These are phyloP conservation scores for Lonicera japonica DNA, from an alignment of 129 eudicot species.

Conservation along the genomic window DNA sequence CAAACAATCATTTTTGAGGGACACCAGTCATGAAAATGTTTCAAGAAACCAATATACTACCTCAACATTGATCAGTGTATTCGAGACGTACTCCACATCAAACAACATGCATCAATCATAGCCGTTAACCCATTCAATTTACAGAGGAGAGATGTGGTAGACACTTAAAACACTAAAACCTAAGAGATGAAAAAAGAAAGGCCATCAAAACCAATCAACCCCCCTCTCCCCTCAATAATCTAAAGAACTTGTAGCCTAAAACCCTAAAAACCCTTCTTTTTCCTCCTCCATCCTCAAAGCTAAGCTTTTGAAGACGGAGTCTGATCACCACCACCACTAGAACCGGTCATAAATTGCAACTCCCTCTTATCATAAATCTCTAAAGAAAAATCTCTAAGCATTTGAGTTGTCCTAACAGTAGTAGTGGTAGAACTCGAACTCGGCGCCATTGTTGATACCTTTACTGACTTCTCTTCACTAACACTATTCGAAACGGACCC, in stretches of 20 bases:
- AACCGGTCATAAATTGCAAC: constrained; percentile 68
- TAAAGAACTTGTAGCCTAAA: constrained; percentile 11
- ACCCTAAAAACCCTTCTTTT: constrained; percentile 23
- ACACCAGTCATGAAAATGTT: too few species aligned
- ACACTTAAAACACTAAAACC: too few species aligned
- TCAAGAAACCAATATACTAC: too few species aligned
- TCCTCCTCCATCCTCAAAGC: background rate
- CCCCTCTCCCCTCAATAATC: background rate
- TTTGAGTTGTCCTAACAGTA: constrained; percentile 17
- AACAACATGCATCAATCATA: too few species aligned
- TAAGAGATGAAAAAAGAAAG: background rate
- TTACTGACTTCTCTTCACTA: constrained; percentile 13
- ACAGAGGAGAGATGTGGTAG: too few species aligned
- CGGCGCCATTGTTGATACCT: constrained; percentile 32
- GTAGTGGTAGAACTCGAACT: constrained; percentile 29
- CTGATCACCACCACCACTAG: constrained; percentile 20
- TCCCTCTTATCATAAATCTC: constrained; percentile 61
- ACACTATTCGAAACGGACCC: constrained; percentile 17
- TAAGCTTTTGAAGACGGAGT: constrained; percentile 26
- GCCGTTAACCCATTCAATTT: too few species aligned
- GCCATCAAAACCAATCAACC: too few species aligned
- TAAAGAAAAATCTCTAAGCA: constrained; percentile 54
- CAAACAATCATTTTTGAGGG: too few species aligned
- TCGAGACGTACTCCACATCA: too few species aligned
- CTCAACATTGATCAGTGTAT: too few species aligned